phyloP scores from a whole-genome alignment of 202 grass and related monocot genomes.

The Zoysia matrella region DNA sequence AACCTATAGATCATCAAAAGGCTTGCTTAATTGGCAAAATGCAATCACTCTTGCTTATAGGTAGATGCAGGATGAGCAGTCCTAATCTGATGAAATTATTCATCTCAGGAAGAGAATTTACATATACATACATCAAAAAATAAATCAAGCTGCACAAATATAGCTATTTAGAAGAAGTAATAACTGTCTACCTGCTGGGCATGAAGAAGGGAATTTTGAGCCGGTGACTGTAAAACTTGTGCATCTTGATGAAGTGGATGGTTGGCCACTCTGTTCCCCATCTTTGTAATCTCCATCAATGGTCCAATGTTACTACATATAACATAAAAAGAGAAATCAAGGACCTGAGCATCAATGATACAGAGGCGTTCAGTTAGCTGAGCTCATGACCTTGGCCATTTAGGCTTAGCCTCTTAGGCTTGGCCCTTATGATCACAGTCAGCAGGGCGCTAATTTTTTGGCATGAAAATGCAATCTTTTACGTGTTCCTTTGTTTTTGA shows the following conservation, averaged over 20 bases:
- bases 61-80: background rate
- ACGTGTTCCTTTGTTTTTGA: no score
- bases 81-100: conserved; percentile 20
- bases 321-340: background rate
- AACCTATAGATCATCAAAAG: conserved; percentile 9
- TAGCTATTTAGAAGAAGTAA: conserved; percentile 13
- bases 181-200: conserved; percentile 63
- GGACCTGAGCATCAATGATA: no score
- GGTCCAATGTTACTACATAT: conserved; percentile 65
- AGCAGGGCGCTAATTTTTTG: no score
- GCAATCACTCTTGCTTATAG: background rate
- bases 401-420: no score
- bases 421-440: no score
- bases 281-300: conserved; percentile 80
- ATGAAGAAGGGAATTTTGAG: conserved; percentile 78
- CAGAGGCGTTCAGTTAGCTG: no score
- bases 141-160: conserved; percentile 21
- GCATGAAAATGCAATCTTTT: no score
- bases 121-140: conserved; percentile 1
- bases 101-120: conserved; percentile 4
- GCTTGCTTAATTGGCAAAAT: conserved; percentile 32
- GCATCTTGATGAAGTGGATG: conserved; percentile 81
- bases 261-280: conserved; percentile 57
- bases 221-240: conserved; percentile 65
- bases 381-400: no score